phyloP scores from a whole-genome alignment of 768 basidiomycete genomes.

The Hygrophorus russula region DNA sequence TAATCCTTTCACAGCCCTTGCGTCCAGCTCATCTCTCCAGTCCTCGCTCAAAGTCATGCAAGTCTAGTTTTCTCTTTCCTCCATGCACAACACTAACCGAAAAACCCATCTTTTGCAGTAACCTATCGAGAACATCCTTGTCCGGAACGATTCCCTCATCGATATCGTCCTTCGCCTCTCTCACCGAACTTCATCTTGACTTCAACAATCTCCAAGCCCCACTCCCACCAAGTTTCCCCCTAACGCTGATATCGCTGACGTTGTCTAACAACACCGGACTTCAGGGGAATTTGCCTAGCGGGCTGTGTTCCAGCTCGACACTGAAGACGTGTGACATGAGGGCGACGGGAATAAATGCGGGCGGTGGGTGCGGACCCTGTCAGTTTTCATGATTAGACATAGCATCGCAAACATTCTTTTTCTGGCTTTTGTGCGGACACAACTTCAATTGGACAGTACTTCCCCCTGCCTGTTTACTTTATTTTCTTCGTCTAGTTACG shows the following conservation, averaged over 20 bases:
- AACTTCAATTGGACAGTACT: no score
- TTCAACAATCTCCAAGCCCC: constrained; percentile 3
- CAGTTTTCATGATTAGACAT: background rate
- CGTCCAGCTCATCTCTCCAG: constrained; percentile 4
- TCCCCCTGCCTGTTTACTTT: no score
- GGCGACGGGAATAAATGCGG: background rate
- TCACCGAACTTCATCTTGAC: constrained; percentile 4
- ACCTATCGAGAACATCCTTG: background rate
- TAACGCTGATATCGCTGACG: background rate
- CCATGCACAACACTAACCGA: background rate
- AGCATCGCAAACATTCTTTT: no score
- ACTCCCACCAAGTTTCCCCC: constrained; percentile 1
- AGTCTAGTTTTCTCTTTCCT: background rate
- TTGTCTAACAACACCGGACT: constrained; percentile 4
- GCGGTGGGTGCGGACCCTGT: constrained; percentile 1
- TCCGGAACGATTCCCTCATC: constrained; percentile 3
- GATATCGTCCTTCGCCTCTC: background rate
- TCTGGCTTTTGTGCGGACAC: no score
- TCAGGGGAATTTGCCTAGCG: background rate
- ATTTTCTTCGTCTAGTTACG: no score
- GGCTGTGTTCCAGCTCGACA: background rate
- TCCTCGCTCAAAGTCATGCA: constrained; percentile 4
- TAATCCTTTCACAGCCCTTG: constrained; percentile 1
- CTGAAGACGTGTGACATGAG: constrained; percentile 4
- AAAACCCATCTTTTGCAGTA: background rate